Evolutionary conservation across 768 basidiomycete genomes (phyloP).

Genomic region (Russula abietina): DNA sequence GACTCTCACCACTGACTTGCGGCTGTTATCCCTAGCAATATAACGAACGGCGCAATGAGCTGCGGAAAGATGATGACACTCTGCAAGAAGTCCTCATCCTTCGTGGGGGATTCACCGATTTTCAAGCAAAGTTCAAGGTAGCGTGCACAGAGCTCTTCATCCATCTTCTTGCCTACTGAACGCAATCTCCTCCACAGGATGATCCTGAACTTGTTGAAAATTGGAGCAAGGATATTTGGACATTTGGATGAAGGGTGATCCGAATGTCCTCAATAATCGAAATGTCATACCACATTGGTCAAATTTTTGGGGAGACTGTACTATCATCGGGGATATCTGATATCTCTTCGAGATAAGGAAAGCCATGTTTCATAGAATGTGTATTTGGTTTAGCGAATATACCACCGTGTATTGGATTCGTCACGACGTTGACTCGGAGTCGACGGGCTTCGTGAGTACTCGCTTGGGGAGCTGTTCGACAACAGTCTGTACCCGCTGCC

Average conservation of each 20-base stretch:
- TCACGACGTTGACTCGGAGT: conserved; percentile 20
- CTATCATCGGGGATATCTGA: neutral
- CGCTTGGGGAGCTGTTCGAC: conserved; percentile 58
- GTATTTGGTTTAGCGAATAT: conserved; percentile 19
- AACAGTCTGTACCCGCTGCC: conserved; percentile 47
- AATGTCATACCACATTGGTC: neutral
- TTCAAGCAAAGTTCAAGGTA: conserved; percentile 66
- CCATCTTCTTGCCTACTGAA: neutral
- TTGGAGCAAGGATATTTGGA: conserved; percentile 66
- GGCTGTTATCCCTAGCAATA: conserved; percentile 10
- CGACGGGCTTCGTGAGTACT: conserved; percentile 39
- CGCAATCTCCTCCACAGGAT: conserved; percentile 36
- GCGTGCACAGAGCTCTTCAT: conserved; percentile 6
- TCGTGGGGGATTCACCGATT: conserved; percentile 63
- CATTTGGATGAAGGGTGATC: conserved; percentile 34
- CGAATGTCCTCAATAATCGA: neutral
- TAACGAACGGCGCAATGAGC: conserved; percentile 69
- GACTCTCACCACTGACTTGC: conserved; percentile 4
- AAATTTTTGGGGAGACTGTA: neutral
- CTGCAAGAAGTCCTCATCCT: conserved; percentile 60
- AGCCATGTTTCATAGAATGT: neutral
- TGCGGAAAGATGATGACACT: conserved; percentile 38
- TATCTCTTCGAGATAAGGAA: neutral
- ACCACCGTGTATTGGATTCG: neutral
- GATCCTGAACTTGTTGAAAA: conserved; percentile 70